A percentile compares a stretch with the other conserved stretches of the same genome.
These are phyloP conservation scores for Medicago lupulina DNA, from an alignment of 306 rosid genomes.

Conservation along the genomic window DNA sequence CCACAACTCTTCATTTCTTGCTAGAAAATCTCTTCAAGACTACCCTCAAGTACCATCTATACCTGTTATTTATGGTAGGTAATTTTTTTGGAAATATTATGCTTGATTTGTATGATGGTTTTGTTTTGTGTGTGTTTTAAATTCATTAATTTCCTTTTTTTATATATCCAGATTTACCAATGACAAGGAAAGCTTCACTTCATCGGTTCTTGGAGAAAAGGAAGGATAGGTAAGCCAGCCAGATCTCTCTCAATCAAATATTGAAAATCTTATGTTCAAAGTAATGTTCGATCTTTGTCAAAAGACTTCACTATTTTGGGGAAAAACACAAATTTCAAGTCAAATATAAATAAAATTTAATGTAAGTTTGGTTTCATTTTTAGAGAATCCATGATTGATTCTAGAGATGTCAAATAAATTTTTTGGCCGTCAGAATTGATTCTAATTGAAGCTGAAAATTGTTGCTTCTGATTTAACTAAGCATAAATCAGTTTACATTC, in stretches of 20 bases:
- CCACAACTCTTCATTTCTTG: conserved; percentile 38
- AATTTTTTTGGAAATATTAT: conserved; percentile 15
- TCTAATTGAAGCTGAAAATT: too few relatives aligned
- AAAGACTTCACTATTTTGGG: too few relatives aligned
- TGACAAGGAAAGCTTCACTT: conserved; percentile 82
- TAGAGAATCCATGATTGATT: too few relatives aligned
- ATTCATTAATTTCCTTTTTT: neutral
- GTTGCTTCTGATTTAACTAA: too few relatives aligned
- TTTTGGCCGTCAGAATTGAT: too few relatives aligned
- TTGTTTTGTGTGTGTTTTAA: conserved; percentile 34
- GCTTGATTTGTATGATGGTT: neutral
- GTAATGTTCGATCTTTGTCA: neutral
- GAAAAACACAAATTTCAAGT: too few relatives aligned
- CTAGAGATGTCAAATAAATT: too few relatives aligned
- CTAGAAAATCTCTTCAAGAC: conserved; percentile 7
- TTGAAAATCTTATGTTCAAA: neutral
- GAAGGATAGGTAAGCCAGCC: conserved; percentile 63
- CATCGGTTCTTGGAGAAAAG: conserved; percentile 85
- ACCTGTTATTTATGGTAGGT: conserved; percentile 63
- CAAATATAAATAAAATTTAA: too few relatives aligned
- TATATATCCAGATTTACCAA: conserved; percentile 69
- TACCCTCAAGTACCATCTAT: conserved; percentile 40
- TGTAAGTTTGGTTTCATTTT: too few relatives aligned
- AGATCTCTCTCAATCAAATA: conserved; percentile 2
- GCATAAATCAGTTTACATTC: too few relatives aligned